These are phyloP conservation scores for Daucus carota DNA, from an alignment of 129 eudicot genomes.

Conservation along the genomic window DH1_v3.0 NC_030381.2:51470001-51470500, in stretches of 20 bases:
- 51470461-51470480: not conserved
- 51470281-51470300: constrained; percentile 11
- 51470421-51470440: constrained; percentile 12
- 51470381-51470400: constrained; percentile 20
- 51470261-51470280: constrained; percentile 13
- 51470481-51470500: constrained; percentile 11
- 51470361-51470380: constrained; percentile 22
- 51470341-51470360: not conserved
- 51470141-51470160: not conserved
- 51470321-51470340: constrained; percentile 10
- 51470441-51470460: constrained; percentile 9
- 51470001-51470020: not conserved
- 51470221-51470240: constrained; percentile 11
- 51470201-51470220: not conserved
- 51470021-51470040: not conserved
- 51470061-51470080: constrained; percentile 14
- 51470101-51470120: constrained; percentile 15
- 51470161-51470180: not conserved
- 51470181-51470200: not conserved
- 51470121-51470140: not conserved
- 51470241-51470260: not conserved
- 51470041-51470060: constrained; percentile 9
- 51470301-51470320: not conserved
- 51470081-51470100: constrained; percentile 35
- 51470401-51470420: constrained; percentile 8